Base-by-base conservation (phyloP, 805 yeast genomes). In the Candida chauliodis region DNA sequence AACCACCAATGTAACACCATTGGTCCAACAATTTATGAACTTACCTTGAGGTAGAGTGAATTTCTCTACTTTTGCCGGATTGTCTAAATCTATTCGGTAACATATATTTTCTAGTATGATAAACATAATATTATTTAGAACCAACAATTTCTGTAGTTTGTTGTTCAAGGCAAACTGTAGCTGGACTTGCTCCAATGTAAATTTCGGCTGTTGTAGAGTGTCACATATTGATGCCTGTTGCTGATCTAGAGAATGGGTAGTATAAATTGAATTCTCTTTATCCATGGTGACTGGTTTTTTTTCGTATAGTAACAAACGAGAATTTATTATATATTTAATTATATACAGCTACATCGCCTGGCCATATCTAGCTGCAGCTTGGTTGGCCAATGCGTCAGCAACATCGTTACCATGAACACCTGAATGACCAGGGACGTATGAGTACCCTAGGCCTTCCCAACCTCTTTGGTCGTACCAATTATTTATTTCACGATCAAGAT, bases 381-480 rank as follows among this genome's bases (percentile, higher is more conserved):
- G 37, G 40, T 73, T 81, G 2, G 96, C 96, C 34, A 89, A 62
- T 34, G 52, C 52, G 53, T 89, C 96, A 0, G 96, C 96, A 51
- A 55, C 66, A 43, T 79, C 88, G 52, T 89, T 90, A 0, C 96
- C 96, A 9, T 51, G 56, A 25, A 64, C 59, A 1, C 86, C 90
- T 13, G 68, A 58, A 56, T 90, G 96, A 0, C 91, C 96, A 41
- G 62, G 67, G 4, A 87, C 91, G 66, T 91, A 79, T 4, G 53
- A 56, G 19, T 88, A 53, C 4, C 59, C 53, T 18, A 86, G 61
- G 0, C 56, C 39, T 1, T 63, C 66, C 48, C 64, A 60, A 53
- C 66, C 22, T 36, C 54, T 54, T 0, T 44, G n/a, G 10, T 43
- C 35, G 40, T 73, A 74, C 31, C 58, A 57, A 0, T 49, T 41